Base-by-base conservation (phyloP, 768 basidiomycete genomes). In the Hygrocybe coccinea region DNA sequence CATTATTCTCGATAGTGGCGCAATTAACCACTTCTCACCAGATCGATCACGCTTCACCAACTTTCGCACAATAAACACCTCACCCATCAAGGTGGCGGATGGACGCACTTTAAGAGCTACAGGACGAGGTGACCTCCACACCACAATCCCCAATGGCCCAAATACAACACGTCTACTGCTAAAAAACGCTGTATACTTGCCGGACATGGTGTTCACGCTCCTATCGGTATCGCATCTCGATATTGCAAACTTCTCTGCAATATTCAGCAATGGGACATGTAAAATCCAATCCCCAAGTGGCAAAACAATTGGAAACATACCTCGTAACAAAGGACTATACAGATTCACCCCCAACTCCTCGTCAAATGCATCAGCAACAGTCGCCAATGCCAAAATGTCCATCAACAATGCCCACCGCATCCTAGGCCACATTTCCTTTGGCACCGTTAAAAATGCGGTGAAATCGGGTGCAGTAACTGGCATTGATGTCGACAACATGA, bases 1-100 rank as follows among this genome's bases (percentile, higher is more conserved):
- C 34, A 45, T 24, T 17, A 67, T 66, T n/a, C 58, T 68, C 24
- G 68, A 75, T 59, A 67, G 69, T 50, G 69, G 74, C 25, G 66
- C 71, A 8, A 69, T 57, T 11, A 59, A 58, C 17, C 72, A 74
- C 48, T 71, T 74, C 61, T 65, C 68, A 4, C 71, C 68, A 1
- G 59, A 67, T 47, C 54, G 62, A 9, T 25, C 60, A 15, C 53
- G 58, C n/a, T 68, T 76, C 55, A 37, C 60, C 37, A 67, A 66
- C 47, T 72, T 61, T 50, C 12, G 19, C 1, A 43, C 57, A 46
- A 61, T 65, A 24, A 44, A 47, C 0, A 64, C 59, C 14, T 50
- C 60, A 14, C 57, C 65, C 6, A 68, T 73, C 34, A 12, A 53
- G 17, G 62, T 67, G 2, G 70, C 71, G 4, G 64, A 74, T 50